Evolutionary conservation across 352 stramenopile species (phyloP), one percentile per base, ranked within the genome.

Genomic region (Pythium plurisporium): DNA sequence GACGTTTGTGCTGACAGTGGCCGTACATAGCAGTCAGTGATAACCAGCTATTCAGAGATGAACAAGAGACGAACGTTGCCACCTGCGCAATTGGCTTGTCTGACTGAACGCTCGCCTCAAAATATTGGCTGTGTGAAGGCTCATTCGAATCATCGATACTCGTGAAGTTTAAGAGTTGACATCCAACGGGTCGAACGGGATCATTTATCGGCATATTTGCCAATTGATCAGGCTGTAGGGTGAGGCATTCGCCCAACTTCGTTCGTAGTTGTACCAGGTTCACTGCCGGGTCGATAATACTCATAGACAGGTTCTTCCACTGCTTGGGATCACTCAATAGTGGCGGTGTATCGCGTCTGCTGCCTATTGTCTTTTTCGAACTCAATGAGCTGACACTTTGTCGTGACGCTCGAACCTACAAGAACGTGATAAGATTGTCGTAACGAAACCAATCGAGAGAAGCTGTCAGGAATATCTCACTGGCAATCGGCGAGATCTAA

Each of bases 1-100:
- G 58, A 4, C 58, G 42, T 42, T 65, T 65, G n/a, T n/a, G n/a
- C n/a, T 40, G 25, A 2, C 36, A 54, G 40, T 23, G 5, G 27
- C n/a, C n/a, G n/a, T n/a, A n/a, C n/a, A n/a, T n/a, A n/a, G n/a
- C n/a, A n/a, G n/a, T n/a, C n/a, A n/a, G n/a, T n/a, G n/a, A n/a
- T n/a, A n/a, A n/a, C n/a, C n/a, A n/a, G n/a, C n/a, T n/a, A n/a
- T n/a, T n/a, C n/a, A n/a, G n/a, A n/a, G n/a, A n/a, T n/a, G n/a
- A n/a, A n/a, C n/a, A n/a, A n/a, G n/a, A n/a, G n/a, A n/a, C n/a
- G n/a, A n/a, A n/a, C n/a, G n/a, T n/a, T n/a, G n/a, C n/a, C n/a
- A n/a, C n/a, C n/a, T n/a, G n/a, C n/a, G n/a, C n/a, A n/a, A n/a
- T n/a, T n/a, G n/a, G n/a, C n/a, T n/a, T n/a, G n/a, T n/a, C n/a